phyloP scores from a whole-genome alignment of 192 early-diverging fungal genomes.

The Backusella liffmaniae region DNA sequence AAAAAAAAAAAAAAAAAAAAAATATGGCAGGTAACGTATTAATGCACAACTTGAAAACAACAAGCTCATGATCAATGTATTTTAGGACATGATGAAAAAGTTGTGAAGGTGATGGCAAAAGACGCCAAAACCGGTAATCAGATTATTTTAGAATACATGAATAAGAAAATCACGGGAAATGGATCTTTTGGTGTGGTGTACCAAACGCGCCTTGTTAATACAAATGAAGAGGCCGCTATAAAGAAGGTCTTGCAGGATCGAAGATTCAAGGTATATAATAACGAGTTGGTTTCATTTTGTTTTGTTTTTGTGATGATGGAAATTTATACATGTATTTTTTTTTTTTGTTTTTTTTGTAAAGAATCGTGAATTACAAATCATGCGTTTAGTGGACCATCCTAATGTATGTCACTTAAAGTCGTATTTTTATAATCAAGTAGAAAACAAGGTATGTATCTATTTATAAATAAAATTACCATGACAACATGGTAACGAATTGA shows the following conservation, averaged over 20 bases:
- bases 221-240: conserved; percentile 84
- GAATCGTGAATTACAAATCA: conserved; percentile 93
- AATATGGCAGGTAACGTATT: not conserved
- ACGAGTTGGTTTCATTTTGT: not conserved
- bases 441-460: conserved; percentile 54
- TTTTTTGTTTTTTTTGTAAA: not conserved
- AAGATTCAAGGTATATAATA: conserved; percentile 83
- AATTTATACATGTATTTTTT: not conserved
- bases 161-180: conserved; percentile 93
- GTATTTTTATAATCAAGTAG: conserved; percentile 96
- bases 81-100: conserved; percentile 1
- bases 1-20: not conserved
- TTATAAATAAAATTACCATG: not conserved
- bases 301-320: not conserved
- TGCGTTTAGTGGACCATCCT: conserved; percentile 91
- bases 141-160: conserved; percentile 83
- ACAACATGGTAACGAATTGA: not conserved
- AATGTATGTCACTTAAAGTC: conserved; percentile 90
- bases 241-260: conserved; percentile 98
- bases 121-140: conserved; percentile 85
- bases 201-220: conserved; percentile 85
- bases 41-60: not conserved
- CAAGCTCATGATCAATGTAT: not conserved
- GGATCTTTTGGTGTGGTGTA: conserved; percentile 98
- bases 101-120: conserved; percentile 75